Conservation (phyloP, 2,329 filamentous ascomycete genomes). For the Penicillium italicum region DNA sequence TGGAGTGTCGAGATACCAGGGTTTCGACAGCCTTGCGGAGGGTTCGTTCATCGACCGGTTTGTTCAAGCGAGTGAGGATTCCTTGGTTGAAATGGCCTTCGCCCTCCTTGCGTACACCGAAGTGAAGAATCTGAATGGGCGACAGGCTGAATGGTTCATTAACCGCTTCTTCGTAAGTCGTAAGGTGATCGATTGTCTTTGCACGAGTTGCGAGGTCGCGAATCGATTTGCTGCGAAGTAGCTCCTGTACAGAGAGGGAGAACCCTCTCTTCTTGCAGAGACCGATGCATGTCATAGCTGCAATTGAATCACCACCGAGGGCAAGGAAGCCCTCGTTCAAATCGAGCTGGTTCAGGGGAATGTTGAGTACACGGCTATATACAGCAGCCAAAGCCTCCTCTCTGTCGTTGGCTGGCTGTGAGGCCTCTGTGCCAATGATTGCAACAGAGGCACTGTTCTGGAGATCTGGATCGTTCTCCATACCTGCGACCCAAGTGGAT, state of each 20-base stretch:
- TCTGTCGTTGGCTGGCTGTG: constrained; percentile 22
- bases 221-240: constrained; percentile 49
- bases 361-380: constrained; percentile 41
- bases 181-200: constrained; percentile 29
- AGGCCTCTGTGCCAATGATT: neutral
- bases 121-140: constrained; percentile 40
- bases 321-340: constrained; percentile 42
- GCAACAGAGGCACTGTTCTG: constrained; percentile 1
- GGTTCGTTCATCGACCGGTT: constrained; percentile 20
- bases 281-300: constrained; percentile 50
- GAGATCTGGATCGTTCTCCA: constrained; percentile 28
- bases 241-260: constrained; percentile 47
- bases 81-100: constrained; percentile 42
- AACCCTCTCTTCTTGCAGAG: constrained; percentile 47
- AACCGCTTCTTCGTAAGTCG: constrained; percentile 34
- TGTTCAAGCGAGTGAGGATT: constrained; percentile 33
- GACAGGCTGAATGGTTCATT: constrained; percentile 35
- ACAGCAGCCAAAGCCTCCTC: constrained; percentile 34
- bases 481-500: constrained; percentile 32
- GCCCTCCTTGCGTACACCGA: constrained; percentile 31
- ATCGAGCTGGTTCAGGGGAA: constrained; percentile 33
- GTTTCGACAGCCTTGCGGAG: constrained; percentile 31
- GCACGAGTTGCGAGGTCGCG: constrained; percentile 33
- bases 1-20: constrained; percentile 36
- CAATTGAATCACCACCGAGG: constrained; percentile 50